Evolutionary conservation across 768 basidiomycete genomes (phyloP).

Genomic region (Termitomyces sp.): DNA sequence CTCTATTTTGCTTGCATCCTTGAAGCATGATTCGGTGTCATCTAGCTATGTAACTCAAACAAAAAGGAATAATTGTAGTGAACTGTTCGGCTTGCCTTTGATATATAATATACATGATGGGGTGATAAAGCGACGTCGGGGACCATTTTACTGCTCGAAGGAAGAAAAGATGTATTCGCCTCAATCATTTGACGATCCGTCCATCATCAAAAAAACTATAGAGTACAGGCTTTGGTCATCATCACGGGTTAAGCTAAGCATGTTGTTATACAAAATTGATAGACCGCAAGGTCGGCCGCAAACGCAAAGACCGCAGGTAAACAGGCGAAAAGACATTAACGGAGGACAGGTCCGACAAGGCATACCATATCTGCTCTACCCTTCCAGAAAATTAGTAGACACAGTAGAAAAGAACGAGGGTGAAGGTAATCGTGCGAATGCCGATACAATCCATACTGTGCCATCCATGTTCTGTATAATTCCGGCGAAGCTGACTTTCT

Average conservation of each 20-base stretch:
- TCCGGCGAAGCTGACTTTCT: neutral
- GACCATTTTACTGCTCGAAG: too few relatives aligned
- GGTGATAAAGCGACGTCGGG: neutral
- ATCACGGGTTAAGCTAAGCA: neutral
- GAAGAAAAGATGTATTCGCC: neutral
- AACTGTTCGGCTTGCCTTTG: neutral
- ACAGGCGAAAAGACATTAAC: neutral
- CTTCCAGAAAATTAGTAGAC: neutral
- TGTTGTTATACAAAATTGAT: neutral
- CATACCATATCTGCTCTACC: neutral
- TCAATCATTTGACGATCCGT: neutral
- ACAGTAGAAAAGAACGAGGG: neutral
- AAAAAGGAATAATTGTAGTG: neutral
- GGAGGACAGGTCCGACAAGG: neutral
- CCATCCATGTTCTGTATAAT: neutral
- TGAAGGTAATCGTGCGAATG: neutral
- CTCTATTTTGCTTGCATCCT: neutral
- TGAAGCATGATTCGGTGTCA: neutral
- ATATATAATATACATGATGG: neutral
- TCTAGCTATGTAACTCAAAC: too few relatives aligned
- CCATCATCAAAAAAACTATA: neutral
- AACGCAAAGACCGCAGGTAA: neutral
- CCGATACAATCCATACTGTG: neutral
- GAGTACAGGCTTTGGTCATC: neutral
- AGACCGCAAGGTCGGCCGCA: neutral